Base-by-base conservation (phyloP, 1,284 basidiomycete genomes). In the Ceratobasidium sp. region DNA sequence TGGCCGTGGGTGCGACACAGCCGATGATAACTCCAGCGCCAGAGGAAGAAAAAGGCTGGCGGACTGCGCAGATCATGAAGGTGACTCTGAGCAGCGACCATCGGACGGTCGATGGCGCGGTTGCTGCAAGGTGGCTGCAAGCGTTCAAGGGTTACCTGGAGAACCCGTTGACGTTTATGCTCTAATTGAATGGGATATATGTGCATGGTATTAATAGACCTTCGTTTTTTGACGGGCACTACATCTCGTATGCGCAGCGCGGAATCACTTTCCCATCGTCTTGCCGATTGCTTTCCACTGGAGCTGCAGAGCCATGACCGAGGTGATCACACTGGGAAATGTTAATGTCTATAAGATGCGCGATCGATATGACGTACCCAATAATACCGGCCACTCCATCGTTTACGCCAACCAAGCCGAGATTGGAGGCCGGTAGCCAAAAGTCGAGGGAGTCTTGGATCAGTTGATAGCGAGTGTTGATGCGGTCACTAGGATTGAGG, bases 91-190 rank as follows among this genome's bases (percentile, higher is more conserved):
- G 93, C 82, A 90, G 92, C 55, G 97, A 99, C 81, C 97, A 99
- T 85, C 86, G 97, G 78, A 93, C 91, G 57, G 96, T 97, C 30
- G 96, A 98, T 80, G 96, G 96, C 67, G 96, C 96, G 55, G 87
- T 97, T 64, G 94, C 89, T 71, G 93, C 96, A 34, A 86, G 88
- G 80, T 98, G 94, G 93, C 79, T 98, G 85, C 82, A 90, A 76
- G 93, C 96, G 28, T 98, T 99, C 88, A 98, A 96, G 85, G 92
- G 93, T 58, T 98, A 97, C 83, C 85, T 99, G 76, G 97, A 99
- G 86, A 97, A 98, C 83, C 95, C 97, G 67, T 82, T 97, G 79
- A 93, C 93, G 32, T 94, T 96, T 80, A 94, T 96, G 92, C 87
- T 95, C 71, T 96, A 80, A 74, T 65, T 30, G 26, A 1, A 8